These are phyloP conservation scores for Decorospora gaudefroyi DNA, from an alignment of 2,329 filamentous ascomycete genomes.

Conservation along the genomic window DNA sequence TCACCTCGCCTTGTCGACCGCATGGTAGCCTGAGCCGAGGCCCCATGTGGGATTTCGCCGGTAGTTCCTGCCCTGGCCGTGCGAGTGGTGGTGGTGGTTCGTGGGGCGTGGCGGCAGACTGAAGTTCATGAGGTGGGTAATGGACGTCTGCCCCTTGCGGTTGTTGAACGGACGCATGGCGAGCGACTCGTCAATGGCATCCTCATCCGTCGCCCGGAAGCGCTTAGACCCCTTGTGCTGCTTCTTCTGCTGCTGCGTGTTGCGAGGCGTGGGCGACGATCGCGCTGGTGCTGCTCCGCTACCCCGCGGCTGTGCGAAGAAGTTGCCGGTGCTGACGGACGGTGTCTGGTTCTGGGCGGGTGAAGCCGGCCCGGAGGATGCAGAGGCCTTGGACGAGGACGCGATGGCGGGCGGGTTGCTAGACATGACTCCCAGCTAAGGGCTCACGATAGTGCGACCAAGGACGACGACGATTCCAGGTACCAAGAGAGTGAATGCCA, in stretches of 20 bases:
- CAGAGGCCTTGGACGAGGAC: slow-evolving; percentile 49
- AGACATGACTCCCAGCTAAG: slow-evolving; percentile 49
- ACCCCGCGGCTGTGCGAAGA: slow-evolving; percentile 51
- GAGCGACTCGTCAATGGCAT: slow-evolving; percentile 78
- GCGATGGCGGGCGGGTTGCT: slow-evolving; percentile 51
- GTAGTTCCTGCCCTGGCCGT: slow-evolving; percentile 57
- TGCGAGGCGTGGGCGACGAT: slow-evolving; percentile 63
- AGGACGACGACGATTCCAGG: background rate
- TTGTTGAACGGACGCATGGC: slow-evolving; percentile 67
- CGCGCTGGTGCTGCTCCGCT: slow-evolving; percentile 47
- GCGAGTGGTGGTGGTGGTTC: slow-evolving; percentile 58
- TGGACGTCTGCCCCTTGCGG: slow-evolving; percentile 91
- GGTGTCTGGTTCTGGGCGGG: slow-evolving; percentile 52
- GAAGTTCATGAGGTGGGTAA: slow-evolving; percentile 96
- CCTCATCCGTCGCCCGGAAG: slow-evolving; percentile 76
- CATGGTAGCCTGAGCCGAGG: slow-evolving; percentile 84
- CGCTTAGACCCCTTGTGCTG: slow-evolving; percentile 83
- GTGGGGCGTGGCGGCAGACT: slow-evolving; percentile 75
- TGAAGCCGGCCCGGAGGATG: slow-evolving; percentile 46
- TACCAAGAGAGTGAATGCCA: slow-evolving; percentile 4
- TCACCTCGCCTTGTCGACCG: slow-evolving; percentile 85
- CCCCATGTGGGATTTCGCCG: slow-evolving; percentile 81
- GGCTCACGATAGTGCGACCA: slow-evolving; percentile 27
- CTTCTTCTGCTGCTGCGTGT: slow-evolving; percentile 74
- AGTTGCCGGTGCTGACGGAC: slow-evolving; percentile 51